Evolutionary conservation across 1,284 basidiomycete species (phyloP), one percentile per base, ranked within the genome.

Genomic region (Rhodotorula sp.): DNA sequence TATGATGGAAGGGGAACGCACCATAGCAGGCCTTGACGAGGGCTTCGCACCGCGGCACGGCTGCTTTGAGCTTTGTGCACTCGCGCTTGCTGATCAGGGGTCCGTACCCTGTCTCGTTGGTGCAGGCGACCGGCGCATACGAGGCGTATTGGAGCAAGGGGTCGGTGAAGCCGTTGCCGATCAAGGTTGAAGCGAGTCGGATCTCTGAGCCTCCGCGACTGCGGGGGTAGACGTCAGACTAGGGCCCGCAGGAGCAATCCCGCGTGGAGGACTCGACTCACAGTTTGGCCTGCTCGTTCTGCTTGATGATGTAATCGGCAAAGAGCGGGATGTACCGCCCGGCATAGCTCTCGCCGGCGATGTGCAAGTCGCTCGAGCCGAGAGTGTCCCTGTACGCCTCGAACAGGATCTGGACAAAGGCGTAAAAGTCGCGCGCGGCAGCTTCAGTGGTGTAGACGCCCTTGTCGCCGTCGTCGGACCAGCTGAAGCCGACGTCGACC

Each of bases 331-430:
- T 75, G 71, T 78, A 77, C 3, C 77, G 75, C 0, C 77, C 76
- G 14, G 72, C 74, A 59, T 72, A 75, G 2, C 51, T 58, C 64
- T 76, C 75, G 22, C 75, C 75, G 4, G 73, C 73, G 15, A 76
- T 74, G 67, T 70, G 65, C 61, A 78, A 66, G 15, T 68, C 59
- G 48, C 77, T 71, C 63, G 20, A 24, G 18, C 65, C 67, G 54
- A 75, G 75, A 59, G 74, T 75, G 74, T 79, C 78, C 26, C 72
- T 63, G 68, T 81, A 82, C 15, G 78, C 77, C 26, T 75, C 71
- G 72, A 82, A 81, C 69, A 80, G 81, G 76, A 82, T 80, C 56
- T 79, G 77, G 2, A 82, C 75, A 73, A 82, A 81, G 3, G 77
- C 77, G 57, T 75, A 74, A 12, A 77, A 66, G 66, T 81, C 81